These are phyloP conservation scores for Botrytis paeoniae DNA, from an alignment of 2,329 filamentous ascomycete genomes.

Conservation along the genomic window DNA sequence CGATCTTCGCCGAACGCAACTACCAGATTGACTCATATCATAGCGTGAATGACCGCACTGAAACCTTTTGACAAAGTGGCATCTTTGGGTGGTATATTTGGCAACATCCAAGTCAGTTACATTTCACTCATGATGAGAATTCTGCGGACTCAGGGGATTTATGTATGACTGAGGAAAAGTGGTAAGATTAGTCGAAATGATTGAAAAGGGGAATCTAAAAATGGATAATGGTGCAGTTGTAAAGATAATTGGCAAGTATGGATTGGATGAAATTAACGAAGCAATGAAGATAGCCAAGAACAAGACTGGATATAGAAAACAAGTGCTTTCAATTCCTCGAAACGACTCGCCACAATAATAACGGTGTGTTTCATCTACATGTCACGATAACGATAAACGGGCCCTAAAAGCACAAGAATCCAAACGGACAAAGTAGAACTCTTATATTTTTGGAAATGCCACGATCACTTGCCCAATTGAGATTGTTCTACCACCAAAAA, in stretches of 20 bases:
- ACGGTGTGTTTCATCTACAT: slow-evolving; percentile 20
- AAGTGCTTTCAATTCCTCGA: slow-evolving; percentile 20
- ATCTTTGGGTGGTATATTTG: slow-evolving; percentile 23
- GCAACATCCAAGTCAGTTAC: slow-evolving; percentile 20
- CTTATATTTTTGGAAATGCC: slow-evolving; percentile 20
- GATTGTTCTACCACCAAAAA: not conserved
- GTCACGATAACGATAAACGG: slow-evolving; percentile 2
- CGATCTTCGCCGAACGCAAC: slow-evolving; percentile 23
- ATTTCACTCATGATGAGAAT: slow-evolving; percentile 20
- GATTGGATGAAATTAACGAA: slow-evolving; percentile 20
- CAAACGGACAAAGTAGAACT: slow-evolving; percentile 4
- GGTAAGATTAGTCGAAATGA: slow-evolving; percentile 20
- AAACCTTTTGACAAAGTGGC: slow-evolving; percentile 14
- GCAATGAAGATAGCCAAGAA: slow-evolving; percentile 16
- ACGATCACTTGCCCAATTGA: slow-evolving; percentile 8
- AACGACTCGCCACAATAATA: slow-evolving; percentile 2
- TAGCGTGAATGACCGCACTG: slow-evolving; percentile 18
- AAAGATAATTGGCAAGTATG: slow-evolving; percentile 19
- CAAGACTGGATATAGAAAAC: slow-evolving; percentile 18
- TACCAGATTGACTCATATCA: slow-evolving; percentile 18
- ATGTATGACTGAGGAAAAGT: slow-evolving; percentile 21
- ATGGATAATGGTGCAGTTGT: slow-evolving; percentile 17
- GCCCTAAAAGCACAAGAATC: not conserved
- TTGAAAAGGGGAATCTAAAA: slow-evolving; percentile 25
- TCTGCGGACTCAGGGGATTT: slow-evolving; percentile 20